phyloP scores from a whole-genome alignment of 352 stramenopile species.

The Globisporangium uncinulatum region DNA sequence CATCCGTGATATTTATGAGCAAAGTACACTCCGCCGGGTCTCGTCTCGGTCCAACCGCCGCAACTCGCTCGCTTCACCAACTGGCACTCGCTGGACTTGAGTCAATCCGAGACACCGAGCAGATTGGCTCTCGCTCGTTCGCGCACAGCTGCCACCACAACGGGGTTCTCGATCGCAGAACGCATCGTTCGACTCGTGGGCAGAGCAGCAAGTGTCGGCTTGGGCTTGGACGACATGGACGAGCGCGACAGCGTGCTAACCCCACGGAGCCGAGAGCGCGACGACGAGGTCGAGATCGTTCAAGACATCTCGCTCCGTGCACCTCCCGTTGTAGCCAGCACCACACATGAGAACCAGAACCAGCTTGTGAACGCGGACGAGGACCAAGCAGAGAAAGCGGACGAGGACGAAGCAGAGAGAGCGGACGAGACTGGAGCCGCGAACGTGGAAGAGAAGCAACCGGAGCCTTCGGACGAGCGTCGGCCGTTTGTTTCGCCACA shows the following conservation, averaged over 20 bases:
- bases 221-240: not conserved
- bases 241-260: not conserved
- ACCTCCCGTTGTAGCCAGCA: not conserved
- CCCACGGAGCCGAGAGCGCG: not conserved
- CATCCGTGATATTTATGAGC: no score
- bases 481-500: not conserved
- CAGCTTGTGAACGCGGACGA: no score
- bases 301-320: not conserved
- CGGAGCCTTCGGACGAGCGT: not conserved
- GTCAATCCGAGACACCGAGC: not conserved
- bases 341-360: not conserved
- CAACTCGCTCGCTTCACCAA: not conserved
- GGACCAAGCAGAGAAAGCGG: not conserved
- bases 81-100: not conserved
- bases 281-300: conserved; percentile 4
- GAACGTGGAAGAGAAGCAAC: not conserved
- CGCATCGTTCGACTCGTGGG: conserved; percentile 1
- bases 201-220: conserved; percentile 1
- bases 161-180: not conserved
- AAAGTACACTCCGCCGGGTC: no score
- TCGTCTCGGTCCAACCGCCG: not conserved
- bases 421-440: not conserved
- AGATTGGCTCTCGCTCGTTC: not conserved
- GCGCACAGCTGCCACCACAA: not conserved
- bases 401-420: not conserved